phyloP scores from a whole-genome alignment of 2,329 filamentous ascomycete genomes.

The Scleromitrula shiraiana region DNA sequence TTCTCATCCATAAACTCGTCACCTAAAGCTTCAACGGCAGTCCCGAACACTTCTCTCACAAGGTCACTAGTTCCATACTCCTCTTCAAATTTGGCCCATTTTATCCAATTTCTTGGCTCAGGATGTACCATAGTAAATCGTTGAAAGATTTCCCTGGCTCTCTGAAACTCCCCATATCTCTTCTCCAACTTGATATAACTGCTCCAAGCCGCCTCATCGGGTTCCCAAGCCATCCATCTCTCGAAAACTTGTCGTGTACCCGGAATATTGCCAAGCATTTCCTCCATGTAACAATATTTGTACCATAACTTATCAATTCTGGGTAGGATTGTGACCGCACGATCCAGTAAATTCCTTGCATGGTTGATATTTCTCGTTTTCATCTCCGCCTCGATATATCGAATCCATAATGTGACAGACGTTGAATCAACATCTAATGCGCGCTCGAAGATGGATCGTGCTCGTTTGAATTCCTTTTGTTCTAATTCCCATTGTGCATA shows the following conservation, averaged over 20 bases:
- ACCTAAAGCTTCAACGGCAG: constrained; percentile 79
- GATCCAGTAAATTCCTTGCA: constrained; percentile 86
- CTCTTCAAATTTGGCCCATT: constrained; percentile 96
- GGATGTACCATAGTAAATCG: constrained; percentile 89
- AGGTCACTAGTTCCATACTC: constrained; percentile 87
- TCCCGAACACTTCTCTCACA: constrained; percentile 85
- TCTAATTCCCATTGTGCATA: constrained; percentile 97
- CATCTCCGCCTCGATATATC: constrained; percentile 96
- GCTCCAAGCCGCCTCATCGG: constrained; percentile 90
- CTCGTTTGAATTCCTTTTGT: constrained; percentile 92
- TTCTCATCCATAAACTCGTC: constrained; percentile 96
- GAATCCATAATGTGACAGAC: constrained; percentile 78
- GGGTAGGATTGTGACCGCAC: constrained; percentile 86
- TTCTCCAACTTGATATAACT: constrained; percentile 97
- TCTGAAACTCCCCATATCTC: constrained; percentile 83
- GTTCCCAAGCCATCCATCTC: constrained; percentile 97
- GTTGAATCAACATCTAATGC: constrained; percentile 88
- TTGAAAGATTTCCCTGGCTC: constrained; percentile 83
- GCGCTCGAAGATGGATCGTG: constrained; percentile 87
- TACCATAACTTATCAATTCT: constrained; percentile 97
- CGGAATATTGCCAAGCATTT: constrained; percentile 89
- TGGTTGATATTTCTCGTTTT: constrained; percentile 93
- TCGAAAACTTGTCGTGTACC: constrained; percentile 93
- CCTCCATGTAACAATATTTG: constrained; percentile 98
- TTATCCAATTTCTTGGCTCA: constrained; percentile 95